Base-by-base conservation (phyloP, 805 yeast species). In the Ogataea corticis region DNA sequence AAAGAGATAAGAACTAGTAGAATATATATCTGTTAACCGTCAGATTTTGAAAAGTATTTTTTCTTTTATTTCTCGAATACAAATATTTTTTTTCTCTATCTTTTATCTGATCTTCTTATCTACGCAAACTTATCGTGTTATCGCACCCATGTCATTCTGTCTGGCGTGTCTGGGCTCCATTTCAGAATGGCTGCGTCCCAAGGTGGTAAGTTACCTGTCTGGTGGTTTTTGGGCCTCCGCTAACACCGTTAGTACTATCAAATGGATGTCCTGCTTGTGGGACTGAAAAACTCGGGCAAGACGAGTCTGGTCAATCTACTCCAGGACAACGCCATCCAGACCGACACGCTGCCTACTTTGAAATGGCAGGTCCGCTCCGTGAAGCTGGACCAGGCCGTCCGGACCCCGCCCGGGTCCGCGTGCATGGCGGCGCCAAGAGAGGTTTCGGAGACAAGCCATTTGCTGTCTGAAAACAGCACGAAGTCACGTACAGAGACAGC, bases 241-340 rank as follows among this genome's bases (percentile, higher is more conserved):
- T 41, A 33, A 16, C 46, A 44, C 33, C 35, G 4, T 35, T 31
- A 56, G 60, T 57, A 54, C 33, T 60, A 56, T 33, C 61, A 62
- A 42, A 41, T 62, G 38, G 57, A 59, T 19, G 43, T 62, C 6
- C 49, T 57, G 2, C 44, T 66, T 12, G 32, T 66, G n/a, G 70
- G 70, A 11, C 50, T 62, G 12, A 54, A 51, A 11, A 59, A 58
- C 44, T 44, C 68, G 3, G 70, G 70, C 2, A 66, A 66, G 46
- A 58, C 60, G 7, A 57, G 60, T 31, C 51, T 63, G 5, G 49
- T 56, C n/a, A 42, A 52, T n/a, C 33, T 43, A 2, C 39, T 64
- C 7, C 42, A 48, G 4, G 11, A 35, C 17, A 35, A 45, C 13
- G 18, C 35, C 2, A 18, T 47, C 14, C 33, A 39, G 15, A 28